Evolutionary conservation across 1,139 yeast genomes (phyloP).

Genomic region (Hyphopichia buzzinii): DNA sequence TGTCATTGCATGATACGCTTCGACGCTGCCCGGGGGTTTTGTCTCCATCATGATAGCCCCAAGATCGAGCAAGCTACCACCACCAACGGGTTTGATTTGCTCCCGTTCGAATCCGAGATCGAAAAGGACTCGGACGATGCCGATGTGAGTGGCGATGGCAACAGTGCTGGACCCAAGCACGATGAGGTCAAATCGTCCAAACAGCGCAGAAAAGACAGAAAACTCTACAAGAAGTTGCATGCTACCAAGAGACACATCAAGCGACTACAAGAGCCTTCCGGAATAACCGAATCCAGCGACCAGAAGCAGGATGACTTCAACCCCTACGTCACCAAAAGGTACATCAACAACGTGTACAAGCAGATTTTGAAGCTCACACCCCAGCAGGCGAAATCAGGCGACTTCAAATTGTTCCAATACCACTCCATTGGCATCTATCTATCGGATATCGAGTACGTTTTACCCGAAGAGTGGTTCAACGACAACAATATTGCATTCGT

Average conservation of each 20-base stretch:
- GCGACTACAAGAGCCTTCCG: not conserved
- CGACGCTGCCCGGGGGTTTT: constrained; percentile 24
- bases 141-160: not conserved
- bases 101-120: constrained; percentile 21
- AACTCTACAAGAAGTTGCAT: constrained; percentile 29
- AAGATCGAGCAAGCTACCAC: constrained; percentile 1
- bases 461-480: constrained; percentile 68
- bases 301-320: constrained; percentile 9
- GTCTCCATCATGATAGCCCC: constrained; percentile 11
- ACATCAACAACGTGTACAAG: constrained; percentile 20
- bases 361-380: constrained; percentile 10
- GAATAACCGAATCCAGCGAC: not conserved
- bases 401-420: constrained; percentile 35
- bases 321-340: constrained; percentile 22
- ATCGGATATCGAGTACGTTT: constrained; percentile 34
- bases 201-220: constrained; percentile 28
- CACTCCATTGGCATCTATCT: constrained; percentile 40
- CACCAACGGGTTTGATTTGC: constrained; percentile 32
- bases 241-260: constrained; percentile 12
- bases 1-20: constrained; percentile 4
- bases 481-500: constrained; percentile 67
- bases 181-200: constrained; percentile 21
- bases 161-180: constrained; percentile 3
- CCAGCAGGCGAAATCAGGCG: constrained; percentile 12
- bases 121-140: constrained; percentile 6